Base-by-base conservation (phyloP, 2,329 filamentous ascomycete genomes). In the Fusarium sp. region DNA sequence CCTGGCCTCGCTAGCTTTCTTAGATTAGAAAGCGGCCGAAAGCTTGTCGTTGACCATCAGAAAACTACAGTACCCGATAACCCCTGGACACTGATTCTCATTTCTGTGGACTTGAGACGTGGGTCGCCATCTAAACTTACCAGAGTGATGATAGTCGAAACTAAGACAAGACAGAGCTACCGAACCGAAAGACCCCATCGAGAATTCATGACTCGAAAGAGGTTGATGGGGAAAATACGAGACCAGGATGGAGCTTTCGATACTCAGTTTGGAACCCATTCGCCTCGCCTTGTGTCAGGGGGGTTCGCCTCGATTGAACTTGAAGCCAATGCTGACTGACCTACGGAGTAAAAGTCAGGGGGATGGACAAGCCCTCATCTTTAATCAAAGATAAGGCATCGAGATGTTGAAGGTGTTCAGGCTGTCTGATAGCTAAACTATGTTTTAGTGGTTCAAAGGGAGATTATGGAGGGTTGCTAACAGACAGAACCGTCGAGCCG, bases 391-490 rank as follows among this genome's bases (percentile, higher is more conserved):
- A 77, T 76, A 76, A 77, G 73, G 63, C 66, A 60, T 51, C 57
- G 49, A 48, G 33, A 35, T 42, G n/a, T 48, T 48, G 42, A 48
- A 56, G 54, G 54, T 66, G 37, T 33, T 59, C 42, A 42, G 46
- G 57, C 42, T 61, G 19, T 31, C 51, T 46, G 45, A 65, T 72
- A 63, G 35, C 60, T 52, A 60, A 46, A 68, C 39, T 23, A 31
- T 46, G 44, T 51, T 41, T 44, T 39, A 44, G 70, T 72, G 75
- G 75, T 57, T 72, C 56, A 60, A 49, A 58, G 66, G 60, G 72
- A 76, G 70, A 76, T 74, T 68, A 73, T 64, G 65, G 60, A 70
- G 66, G 70, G 55, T 67, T 56, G 31, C 51, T 48, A 60, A 57
- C 37, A 55, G 49, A 59, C 56, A 39, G 27, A 60, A 58, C 37